Conservation (phyloP, 164 flowering plant species). For the Dillenia turbinata region DNA sequence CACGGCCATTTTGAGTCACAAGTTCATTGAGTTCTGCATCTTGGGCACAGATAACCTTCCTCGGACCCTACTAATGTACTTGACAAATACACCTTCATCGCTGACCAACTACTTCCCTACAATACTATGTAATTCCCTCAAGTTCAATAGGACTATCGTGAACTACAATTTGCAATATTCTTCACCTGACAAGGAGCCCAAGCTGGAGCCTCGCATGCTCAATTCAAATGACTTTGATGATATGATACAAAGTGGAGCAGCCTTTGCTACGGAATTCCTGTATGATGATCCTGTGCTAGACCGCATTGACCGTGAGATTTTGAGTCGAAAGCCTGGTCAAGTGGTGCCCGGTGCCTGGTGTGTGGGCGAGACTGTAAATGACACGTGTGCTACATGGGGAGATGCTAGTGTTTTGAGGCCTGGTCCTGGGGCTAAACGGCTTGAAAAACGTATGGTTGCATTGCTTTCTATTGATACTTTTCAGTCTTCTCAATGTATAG, state of each 20-base stretch:
- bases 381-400: slow-evolving; percentile 70
- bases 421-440: slow-evolving; percentile 72
- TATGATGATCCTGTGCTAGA: slow-evolving; percentile 60
- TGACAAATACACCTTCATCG: slow-evolving; percentile 70
- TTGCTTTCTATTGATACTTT: slow-evolving; percentile 46
- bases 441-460: slow-evolving; percentile 47
- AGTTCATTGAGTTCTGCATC: slow-evolving; percentile 71
- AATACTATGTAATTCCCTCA: slow-evolving; percentile 59
- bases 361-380: slow-evolving; percentile 47
- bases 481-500: slow-evolving; percentile 49
- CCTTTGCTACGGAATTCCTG: slow-evolving; percentile 59
- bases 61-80: slow-evolving; percentile 80
- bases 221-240: slow-evolving; percentile 40
- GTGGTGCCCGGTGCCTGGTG: slow-evolving; percentile 97
- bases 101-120: slow-evolving; percentile 77
- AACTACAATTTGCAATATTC: slow-evolving; percentile 62
- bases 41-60: slow-evolving; percentile 86
- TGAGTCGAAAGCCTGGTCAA: slow-evolving; percentile 42
- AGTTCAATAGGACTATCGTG: slow-evolving; percentile 58
- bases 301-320: slow-evolving; percentile 61
- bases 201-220: slow-evolving; percentile 31
- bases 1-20: slow-evolving; percentile 61
- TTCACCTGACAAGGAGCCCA: slow-evolving; percentile 30
- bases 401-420: slow-evolving; percentile 75
- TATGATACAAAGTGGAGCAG: slow-evolving; percentile 74